Evolutionary conservation across 805 yeast genomes (phyloP).

Genomic region (Nakazawaea wyomingensis): DNA sequence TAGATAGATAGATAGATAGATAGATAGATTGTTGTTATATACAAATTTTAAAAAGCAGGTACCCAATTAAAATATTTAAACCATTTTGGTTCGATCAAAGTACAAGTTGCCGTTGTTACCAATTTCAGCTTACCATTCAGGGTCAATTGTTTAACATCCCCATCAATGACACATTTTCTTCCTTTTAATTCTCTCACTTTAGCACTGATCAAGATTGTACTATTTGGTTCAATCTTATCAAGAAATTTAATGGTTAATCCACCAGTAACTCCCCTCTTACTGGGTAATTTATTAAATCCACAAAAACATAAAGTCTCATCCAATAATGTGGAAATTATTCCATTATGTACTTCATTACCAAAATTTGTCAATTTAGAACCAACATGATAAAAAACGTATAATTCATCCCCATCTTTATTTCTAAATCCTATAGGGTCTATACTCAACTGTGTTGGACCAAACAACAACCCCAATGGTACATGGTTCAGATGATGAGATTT

Average conservation of each 20-base stretch:
- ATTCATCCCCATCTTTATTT: slow-evolving; percentile 43
- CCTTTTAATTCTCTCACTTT: slow-evolving; percentile 64
- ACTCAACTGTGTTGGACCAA: slow-evolving; percentile 62
- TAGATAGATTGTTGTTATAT: too few relatives aligned
- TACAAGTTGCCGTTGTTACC: slow-evolving; percentile 57
- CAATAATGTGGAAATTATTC: slow-evolving; percentile 68
- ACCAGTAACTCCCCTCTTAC: slow-evolving; percentile 86
- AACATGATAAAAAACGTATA: slow-evolving; percentile 64
- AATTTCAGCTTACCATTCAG: slow-evolving; percentile 17
- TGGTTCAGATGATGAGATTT: slow-evolving; percentile 54
- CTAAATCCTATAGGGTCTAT: slow-evolving; percentile 71
- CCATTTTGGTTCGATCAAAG: slow-evolving; percentile 86
- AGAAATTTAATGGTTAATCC: slow-evolving; percentile 57
- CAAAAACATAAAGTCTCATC: slow-evolving; percentile 85
- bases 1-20: too few relatives aligned
- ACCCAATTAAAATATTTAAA: slow-evolving; percentile 64
- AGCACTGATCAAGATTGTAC: slow-evolving; percentile 64
- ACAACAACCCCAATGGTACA: slow-evolving; percentile 67
- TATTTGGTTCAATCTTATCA: slow-evolving; percentile 55
- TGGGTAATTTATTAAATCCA: slow-evolving; percentile 80
- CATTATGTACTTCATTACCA: slow-evolving; percentile 67
- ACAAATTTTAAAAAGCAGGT: slow-evolving; percentile 27
- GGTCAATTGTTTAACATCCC: slow-evolving; percentile 50
- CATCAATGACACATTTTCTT: slow-evolving; percentile 76
- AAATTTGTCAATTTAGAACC: slow-evolving; percentile 63